These are phyloP conservation scores for Aspergillus ibericus DNA, from an alignment of 2,329 filamentous ascomycete species.

Conservation along the genomic window DNA sequence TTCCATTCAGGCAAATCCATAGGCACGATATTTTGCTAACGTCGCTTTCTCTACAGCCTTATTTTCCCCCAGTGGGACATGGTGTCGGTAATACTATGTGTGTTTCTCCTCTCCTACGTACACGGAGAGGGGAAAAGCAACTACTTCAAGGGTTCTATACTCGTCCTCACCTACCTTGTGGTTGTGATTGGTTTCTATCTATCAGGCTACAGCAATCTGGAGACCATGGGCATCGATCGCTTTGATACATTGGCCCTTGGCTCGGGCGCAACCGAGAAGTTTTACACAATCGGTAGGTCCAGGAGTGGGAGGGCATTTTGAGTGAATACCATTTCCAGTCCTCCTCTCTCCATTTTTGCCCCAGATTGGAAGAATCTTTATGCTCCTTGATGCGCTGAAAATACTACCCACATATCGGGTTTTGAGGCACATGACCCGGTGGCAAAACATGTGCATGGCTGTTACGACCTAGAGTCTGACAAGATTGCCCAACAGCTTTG, in stretches of 20 bases:
- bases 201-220: conserved; percentile 62
- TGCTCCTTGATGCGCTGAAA: background rate
- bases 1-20: background rate
- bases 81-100: conserved; percentile 92
- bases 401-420: background rate
- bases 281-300: conserved; percentile 44
- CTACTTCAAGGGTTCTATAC: conserved; percentile 98
- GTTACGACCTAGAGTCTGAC: background rate
- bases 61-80: conserved; percentile 99
- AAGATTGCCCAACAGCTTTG: background rate
- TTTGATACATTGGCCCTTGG: conserved; percentile 50
- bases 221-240: conserved; percentile 49
- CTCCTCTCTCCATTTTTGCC: conserved; percentile 1
- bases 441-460: background rate
- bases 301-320: conserved; percentile 39
- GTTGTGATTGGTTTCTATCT: conserved; percentile 91
- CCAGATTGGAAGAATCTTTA: background rate
- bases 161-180: conserved; percentile 89
- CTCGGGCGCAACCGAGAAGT: conserved; percentile 31
- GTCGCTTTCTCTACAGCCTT: conserved; percentile 52
- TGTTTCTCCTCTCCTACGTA: conserved; percentile 95
- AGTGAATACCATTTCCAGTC: background rate
- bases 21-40: conserved; percentile 10
- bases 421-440: background rate
- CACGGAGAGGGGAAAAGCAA: conserved; percentile 99